phyloP scores from a whole-genome alignment of 2,329 filamentous ascomycete genomes.

The Tolypocladium nubicola region DNA sequence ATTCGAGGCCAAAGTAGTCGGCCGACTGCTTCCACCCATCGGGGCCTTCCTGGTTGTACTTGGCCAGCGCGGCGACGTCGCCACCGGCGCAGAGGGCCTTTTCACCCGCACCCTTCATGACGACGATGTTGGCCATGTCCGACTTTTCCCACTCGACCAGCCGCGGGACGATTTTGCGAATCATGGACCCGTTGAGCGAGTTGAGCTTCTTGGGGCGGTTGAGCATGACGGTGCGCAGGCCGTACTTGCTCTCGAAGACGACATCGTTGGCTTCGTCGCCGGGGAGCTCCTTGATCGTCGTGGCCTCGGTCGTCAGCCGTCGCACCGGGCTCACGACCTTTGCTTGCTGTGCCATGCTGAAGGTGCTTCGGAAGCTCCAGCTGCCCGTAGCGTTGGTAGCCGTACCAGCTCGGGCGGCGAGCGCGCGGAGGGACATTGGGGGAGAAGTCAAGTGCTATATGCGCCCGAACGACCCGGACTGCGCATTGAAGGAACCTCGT shows the following conservation, averaged over 20 bases:
- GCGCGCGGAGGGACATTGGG: slow-evolving; percentile 48
- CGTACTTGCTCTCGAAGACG: slow-evolving; percentile 79
- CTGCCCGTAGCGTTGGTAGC: slow-evolving; percentile 34
- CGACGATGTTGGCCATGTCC: slow-evolving; percentile 81
- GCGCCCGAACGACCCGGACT: slow-evolving; percentile 19
- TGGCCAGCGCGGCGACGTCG: slow-evolving; percentile 72
- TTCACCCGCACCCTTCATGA: slow-evolving; percentile 82
- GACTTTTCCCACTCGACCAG: slow-evolving; percentile 92
- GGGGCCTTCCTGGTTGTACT: slow-evolving; percentile 55
- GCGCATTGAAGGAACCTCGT: slow-evolving; percentile 20
- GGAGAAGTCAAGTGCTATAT: slow-evolving; percentile 12
- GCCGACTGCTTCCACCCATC: slow-evolving; percentile 65
- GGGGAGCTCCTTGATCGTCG: slow-evolving; percentile 41
- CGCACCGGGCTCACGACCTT: slow-evolving; percentile 47
- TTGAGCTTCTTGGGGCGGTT: slow-evolving; percentile 91
- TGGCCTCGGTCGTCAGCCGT: slow-evolving; percentile 24
- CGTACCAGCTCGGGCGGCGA: slow-evolving; percentile 42
- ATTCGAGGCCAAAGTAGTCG: slow-evolving; percentile 90
- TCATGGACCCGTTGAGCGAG: slow-evolving; percentile 89
- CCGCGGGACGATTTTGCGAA: slow-evolving; percentile 82
- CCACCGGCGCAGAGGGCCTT: slow-evolving; percentile 89
- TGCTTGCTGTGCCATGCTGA: slow-evolving; percentile 70
- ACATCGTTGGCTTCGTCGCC: slow-evolving; percentile 82
- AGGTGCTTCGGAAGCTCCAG: slow-evolving; percentile 28
- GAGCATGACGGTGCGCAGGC: slow-evolving; percentile 83